phyloP scores from a whole-genome alignment of 805 yeast genomes.

The Jamesozyma piceae region DNA sequence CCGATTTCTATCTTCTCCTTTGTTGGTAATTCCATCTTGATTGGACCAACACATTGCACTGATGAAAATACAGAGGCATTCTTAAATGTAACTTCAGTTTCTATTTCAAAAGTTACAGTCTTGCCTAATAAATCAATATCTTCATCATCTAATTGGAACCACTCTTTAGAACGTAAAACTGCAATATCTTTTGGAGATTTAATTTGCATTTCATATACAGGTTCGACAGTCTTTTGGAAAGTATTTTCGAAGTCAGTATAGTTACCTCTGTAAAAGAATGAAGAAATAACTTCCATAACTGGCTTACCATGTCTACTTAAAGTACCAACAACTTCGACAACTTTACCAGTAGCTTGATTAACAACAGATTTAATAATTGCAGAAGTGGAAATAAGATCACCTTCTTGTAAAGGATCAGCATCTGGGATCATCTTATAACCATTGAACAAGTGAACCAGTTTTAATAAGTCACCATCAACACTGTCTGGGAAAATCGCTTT shows the following conservation, averaged over 20 bases:
- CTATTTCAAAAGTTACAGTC: slow-evolving; percentile 80
- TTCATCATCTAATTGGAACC: slow-evolving; percentile 80
- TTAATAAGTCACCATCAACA: slow-evolving; percentile 92
- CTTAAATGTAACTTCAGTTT: slow-evolving; percentile 76
- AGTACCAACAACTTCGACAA: slow-evolving; percentile 91
- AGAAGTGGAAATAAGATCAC: slow-evolving; percentile 70
- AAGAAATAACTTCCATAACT: slow-evolving; percentile 88
- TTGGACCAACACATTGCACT: slow-evolving; percentile 77
- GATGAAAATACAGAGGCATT: slow-evolving; percentile 65
- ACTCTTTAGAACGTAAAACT: slow-evolving; percentile 87
- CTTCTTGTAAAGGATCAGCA: slow-evolving; percentile 79
- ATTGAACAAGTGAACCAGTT: slow-evolving; percentile 88
- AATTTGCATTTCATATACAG: slow-evolving; percentile 73
- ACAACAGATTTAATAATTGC: slow-evolving; percentile 84
- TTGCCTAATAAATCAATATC: slow-evolving; percentile 64
- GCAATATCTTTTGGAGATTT: slow-evolving; percentile 82
- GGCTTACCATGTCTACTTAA: slow-evolving; percentile 65
- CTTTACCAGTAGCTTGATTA: slow-evolving; percentile 87
- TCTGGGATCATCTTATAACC: slow-evolving; percentile 90
- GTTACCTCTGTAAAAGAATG: slow-evolving; percentile 92
- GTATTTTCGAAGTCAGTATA: slow-evolving; percentile 86
- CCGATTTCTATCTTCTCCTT: slow-evolving; percentile 83
- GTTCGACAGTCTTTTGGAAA: slow-evolving; percentile 78
- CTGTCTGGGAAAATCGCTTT: slow-evolving; percentile 95
- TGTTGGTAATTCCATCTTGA: slow-evolving; percentile 80